phyloP scores from a whole-genome alignment of 305 asterid species.

The Fraxinus dipetala region DNA sequence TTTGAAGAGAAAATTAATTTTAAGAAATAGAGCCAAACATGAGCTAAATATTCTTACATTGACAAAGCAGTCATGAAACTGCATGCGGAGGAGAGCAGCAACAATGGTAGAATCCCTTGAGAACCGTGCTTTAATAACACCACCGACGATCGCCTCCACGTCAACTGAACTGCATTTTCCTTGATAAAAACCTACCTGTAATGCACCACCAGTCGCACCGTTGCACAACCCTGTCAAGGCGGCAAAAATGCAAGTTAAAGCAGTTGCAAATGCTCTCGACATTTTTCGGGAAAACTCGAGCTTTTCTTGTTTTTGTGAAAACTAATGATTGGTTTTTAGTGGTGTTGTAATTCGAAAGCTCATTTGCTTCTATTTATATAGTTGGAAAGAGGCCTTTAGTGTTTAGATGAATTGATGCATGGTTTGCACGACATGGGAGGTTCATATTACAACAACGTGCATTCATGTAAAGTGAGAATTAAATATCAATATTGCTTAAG shows the following conservation, averaged over 20 bases:
- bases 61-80: constrained; percentile 71
- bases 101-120: constrained; percentile 37
- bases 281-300: constrained; percentile 1
- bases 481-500: not conserved
- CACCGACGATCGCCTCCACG: constrained; percentile 39
- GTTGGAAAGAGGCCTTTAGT: not conserved
- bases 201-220: not conserved
- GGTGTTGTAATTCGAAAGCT: not conserved
- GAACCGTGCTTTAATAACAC: constrained; percentile 23
- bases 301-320: not conserved
- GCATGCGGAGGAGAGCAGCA: constrained; percentile 64
- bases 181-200: constrained; percentile 44
- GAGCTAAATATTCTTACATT: constrained; percentile 30
- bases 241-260: constrained; percentile 9
- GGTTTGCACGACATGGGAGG: constrained; percentile 21
- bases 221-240: constrained; percentile 12
- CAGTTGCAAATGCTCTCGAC: constrained; percentile 19
- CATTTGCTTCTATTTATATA: constrained; percentile 14
- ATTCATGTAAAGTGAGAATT: constrained; percentile 1
- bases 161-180: constrained; percentile 42
- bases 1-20: no score
- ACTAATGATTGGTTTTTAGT: not conserved
- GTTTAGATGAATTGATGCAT: not conserved
- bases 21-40: no score
- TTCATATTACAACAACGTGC: constrained; percentile 21